A percentile compares a stretch with the other conserved stretches of the same genome.
Evolutionary conservation across 495 filamentous ascomycete genomes (phyloP).

Genomic region (Diplogelasinospora grovesii): DNA sequence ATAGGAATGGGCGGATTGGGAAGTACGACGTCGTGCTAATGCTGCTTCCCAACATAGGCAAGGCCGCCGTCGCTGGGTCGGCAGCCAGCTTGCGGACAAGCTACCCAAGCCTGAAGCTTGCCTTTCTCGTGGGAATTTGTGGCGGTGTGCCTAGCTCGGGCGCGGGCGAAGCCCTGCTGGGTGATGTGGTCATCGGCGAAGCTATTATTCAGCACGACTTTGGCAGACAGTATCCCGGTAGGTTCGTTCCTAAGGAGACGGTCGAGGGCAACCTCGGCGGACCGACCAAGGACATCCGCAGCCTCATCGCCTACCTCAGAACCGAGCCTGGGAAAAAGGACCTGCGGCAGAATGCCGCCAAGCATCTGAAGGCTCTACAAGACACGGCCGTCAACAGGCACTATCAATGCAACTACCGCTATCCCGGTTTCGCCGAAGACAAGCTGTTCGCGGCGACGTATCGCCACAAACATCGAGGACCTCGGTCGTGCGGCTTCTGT

Average conservation of each 20-base stretch:
- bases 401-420: slow-evolving; percentile 8
- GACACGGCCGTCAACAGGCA: neutral
- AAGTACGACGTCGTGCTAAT: slow-evolving; percentile 29
- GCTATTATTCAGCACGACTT: slow-evolving; percentile 29
- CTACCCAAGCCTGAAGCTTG: slow-evolving; percentile 17
- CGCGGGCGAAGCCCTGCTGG: slow-evolving; percentile 27
- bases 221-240: slow-evolving; percentile 27
- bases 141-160: slow-evolving; percentile 19
- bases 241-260: slow-evolving; percentile 23
- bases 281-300: slow-evolving; percentile 26
- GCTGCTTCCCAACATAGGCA: slow-evolving; percentile 28
- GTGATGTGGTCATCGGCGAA: slow-evolving; percentile 40
- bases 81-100: slow-evolving; percentile 23
- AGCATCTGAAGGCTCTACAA: slow-evolving; percentile 12
- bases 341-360: slow-evolving; percentile 11
- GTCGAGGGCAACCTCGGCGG: slow-evolving; percentile 24
- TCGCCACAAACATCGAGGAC: slow-evolving; percentile 30
- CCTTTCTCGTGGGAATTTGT: slow-evolving; percentile 27
- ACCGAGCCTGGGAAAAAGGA: slow-evolving; percentile 2
- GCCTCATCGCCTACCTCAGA: slow-evolving; percentile 18
- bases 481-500: too few species aligned
- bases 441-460: slow-evolving; percentile 22
- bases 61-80: slow-evolving; percentile 21
- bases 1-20: slow-evolving; percentile 31
- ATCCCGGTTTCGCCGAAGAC: slow-evolving; percentile 21